A percentile compares a stretch with the other conserved stretches of the same genome.
Evolutionary conservation across 768 basidiomycete genomes (phyloP).

Genomic region (Porpolomopsis calyptriformis): DNA sequence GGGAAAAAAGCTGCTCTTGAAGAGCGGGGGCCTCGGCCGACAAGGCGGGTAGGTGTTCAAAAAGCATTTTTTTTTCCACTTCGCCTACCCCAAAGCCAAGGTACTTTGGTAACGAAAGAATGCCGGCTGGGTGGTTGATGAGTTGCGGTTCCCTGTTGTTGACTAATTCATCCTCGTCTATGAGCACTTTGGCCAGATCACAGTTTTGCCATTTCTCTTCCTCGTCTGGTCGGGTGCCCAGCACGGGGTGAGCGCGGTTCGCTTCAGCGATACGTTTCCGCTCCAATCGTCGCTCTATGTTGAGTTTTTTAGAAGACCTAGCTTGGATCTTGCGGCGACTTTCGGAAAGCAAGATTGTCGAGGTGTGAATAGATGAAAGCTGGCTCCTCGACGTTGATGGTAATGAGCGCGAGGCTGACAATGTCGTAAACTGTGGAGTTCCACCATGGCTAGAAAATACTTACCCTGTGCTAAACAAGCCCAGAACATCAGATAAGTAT

Average conservation of each 20-base stretch:
- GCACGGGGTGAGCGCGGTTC: conserved; percentile 52
- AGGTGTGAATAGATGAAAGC: conserved; percentile 37
- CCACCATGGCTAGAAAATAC: conserved; percentile 4
- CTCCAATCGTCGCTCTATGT: conserved; percentile 36
- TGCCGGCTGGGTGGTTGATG: conserved; percentile 23
- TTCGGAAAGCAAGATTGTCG: conserved; percentile 26
- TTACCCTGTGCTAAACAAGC: conserved; percentile 20
- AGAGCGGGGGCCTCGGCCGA: conserved; percentile 24
- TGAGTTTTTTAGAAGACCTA: conserved; percentile 30
- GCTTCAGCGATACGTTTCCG: conserved; percentile 26
- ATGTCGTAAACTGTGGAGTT: not conserved
- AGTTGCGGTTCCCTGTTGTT: conserved; percentile 17
- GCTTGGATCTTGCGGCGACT: conserved; percentile 25
- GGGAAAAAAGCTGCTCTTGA: not conserved
- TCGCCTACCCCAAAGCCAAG: conserved; percentile 59
- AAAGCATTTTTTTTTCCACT: conserved; percentile 49
- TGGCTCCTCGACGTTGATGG: conserved; percentile 26
- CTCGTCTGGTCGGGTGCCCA: conserved; percentile 59
- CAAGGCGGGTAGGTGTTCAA: conserved; percentile 53
- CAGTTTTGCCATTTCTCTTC: conserved; percentile 58
- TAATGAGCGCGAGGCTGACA: conserved; percentile 27
- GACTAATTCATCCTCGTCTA: conserved; percentile 42
- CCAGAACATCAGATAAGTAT: conserved; percentile 18
- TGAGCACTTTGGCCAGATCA: conserved; percentile 53
- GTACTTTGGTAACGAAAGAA: conserved; percentile 38